These are phyloP conservation scores for Chimonanthus salicifolius DNA, from an alignment of 164 flowering plant genomes.

Conservation along the genomic window DNA sequence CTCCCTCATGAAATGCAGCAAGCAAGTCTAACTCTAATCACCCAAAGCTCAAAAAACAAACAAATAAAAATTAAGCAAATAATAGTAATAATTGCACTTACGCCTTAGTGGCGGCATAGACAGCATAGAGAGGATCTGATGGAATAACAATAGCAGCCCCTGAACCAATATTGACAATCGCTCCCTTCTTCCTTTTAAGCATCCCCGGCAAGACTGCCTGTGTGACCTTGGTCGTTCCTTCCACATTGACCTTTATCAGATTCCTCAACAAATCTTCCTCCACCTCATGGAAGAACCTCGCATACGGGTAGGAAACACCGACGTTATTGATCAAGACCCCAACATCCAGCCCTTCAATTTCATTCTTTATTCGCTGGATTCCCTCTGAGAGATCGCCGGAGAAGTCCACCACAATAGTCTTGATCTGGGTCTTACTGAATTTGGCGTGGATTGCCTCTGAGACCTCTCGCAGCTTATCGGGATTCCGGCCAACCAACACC, in stretches of 20 bases:
- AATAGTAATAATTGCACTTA: conserved; percentile 20
- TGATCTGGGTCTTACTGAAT: conserved; percentile 41
- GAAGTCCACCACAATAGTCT: conserved; percentile 68
- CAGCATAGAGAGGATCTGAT: conserved; percentile 79
- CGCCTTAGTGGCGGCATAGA: conserved; percentile 93
- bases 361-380: conserved; percentile 39
- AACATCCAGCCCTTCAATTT: conserved; percentile 67
- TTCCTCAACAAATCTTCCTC: conserved; percentile 52
- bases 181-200: conserved; percentile 81
- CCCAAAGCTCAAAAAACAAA: neutral
- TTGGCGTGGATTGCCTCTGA: conserved; percentile 44
- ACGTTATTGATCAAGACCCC: conserved; percentile 80
- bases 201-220: conserved; percentile 72
- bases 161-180: conserved; percentile 85
- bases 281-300: conserved; percentile 79
- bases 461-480: conserved; percentile 54
- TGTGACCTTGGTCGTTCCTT: conserved; percentile 74
- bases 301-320: conserved; percentile 73
- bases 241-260: conserved; percentile 71
- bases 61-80: no score
- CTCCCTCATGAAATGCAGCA: no score
- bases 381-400: conserved; percentile 67
- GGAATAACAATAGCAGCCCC: conserved; percentile 76
- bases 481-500: conserved; percentile 67
- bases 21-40: no score